Percentiles rank a stretch among this genome's conserved stretches.
Conservation (phyloP, 768 basidiomycete species). For the Tulasnella sp. region DNA sequence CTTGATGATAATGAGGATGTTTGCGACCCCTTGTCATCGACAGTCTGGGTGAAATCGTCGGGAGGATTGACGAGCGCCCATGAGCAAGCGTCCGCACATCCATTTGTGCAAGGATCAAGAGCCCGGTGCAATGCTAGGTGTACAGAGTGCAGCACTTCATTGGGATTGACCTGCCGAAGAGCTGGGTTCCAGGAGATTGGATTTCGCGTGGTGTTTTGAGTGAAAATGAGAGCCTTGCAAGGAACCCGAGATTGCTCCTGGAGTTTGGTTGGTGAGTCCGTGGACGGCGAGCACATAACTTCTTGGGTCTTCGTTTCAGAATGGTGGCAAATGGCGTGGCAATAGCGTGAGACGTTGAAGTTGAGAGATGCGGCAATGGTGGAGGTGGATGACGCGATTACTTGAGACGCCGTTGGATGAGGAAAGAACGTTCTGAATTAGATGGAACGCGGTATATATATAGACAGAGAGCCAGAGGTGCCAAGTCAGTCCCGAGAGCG, state of each 20-base stretch:
- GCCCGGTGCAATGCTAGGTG: slow-evolving; percentile 14
- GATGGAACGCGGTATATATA: not conserved
- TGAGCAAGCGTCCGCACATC: slow-evolving; percentile 8
- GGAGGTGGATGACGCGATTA: not conserved
- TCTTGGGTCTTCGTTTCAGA: not conserved
- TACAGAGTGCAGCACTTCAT: slow-evolving; percentile 15
- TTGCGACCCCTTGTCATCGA: not conserved
- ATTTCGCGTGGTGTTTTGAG: slow-evolving; percentile 16
- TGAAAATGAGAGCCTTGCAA: slow-evolving; percentile 9
- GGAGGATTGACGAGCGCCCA: not conserved
- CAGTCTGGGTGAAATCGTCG: not conserved
- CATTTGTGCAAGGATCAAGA: slow-evolving; percentile 15
- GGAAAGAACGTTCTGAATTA: not conserved
- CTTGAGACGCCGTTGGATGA: not conserved
- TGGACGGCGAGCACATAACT: not conserved
- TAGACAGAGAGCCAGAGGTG: not conserved
- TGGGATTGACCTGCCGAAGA: slow-evolving; percentile 10
- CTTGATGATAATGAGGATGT: not conserved
- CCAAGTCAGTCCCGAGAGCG: not conserved
- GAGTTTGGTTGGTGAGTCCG: not conserved
- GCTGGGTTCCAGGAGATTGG: slow-evolving; percentile 16
- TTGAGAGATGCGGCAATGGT: not conserved
- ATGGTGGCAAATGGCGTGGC: not conserved
- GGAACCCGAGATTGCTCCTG: not conserved
- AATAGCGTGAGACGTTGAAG: not conserved